phyloP scores from a whole-genome alignment of 495 filamentous ascomycete genomes.

The Astrothelium macrocarpum region DNA sequence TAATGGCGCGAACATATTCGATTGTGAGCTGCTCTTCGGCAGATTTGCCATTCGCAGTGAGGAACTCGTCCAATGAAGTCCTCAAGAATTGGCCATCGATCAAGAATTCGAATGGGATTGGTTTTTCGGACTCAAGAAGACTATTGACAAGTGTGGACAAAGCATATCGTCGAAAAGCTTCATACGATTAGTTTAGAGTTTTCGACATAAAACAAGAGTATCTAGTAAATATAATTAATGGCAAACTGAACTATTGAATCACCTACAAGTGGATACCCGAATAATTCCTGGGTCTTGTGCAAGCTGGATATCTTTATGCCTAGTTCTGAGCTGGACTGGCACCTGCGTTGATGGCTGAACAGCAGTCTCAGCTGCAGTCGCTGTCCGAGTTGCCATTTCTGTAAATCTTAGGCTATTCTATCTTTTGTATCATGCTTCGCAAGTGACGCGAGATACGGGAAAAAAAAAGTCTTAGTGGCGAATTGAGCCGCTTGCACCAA shows the following conservation, averaged over 20 bases:
- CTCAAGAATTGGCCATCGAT: conserved; percentile 84
- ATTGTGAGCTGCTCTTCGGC: conserved; percentile 76
- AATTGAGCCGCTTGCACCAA: no score
- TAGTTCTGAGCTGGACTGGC: conserved; percentile 50
- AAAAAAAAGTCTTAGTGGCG: no score
- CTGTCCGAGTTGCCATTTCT: background rate
- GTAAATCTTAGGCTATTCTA: background rate
- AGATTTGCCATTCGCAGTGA: conserved; percentile 74
- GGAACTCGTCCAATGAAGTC: conserved; percentile 79
- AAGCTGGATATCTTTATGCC: conserved; percentile 50
- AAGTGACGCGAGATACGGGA: no score
- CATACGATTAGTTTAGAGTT: background rate
- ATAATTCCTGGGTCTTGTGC: conserved; percentile 53
- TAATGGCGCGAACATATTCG: conserved; percentile 84
- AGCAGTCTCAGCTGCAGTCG: background rate
- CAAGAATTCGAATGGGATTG: conserved; percentile 92
- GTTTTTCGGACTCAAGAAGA: conserved; percentile 64
- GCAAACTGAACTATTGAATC: no score
- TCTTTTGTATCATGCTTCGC: no score
- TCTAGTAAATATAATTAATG: no score
- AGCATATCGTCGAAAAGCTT: conserved; percentile 77
- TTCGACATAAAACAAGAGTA: background rate
- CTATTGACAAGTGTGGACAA: conserved; percentile 91
- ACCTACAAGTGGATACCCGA: conserved; percentile 54
- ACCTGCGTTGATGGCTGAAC: conserved; percentile 36